These are phyloP conservation scores for Mycena rosella DNA, from an alignment of 768 basidiomycete genomes.

Conservation along the genomic window DNA sequence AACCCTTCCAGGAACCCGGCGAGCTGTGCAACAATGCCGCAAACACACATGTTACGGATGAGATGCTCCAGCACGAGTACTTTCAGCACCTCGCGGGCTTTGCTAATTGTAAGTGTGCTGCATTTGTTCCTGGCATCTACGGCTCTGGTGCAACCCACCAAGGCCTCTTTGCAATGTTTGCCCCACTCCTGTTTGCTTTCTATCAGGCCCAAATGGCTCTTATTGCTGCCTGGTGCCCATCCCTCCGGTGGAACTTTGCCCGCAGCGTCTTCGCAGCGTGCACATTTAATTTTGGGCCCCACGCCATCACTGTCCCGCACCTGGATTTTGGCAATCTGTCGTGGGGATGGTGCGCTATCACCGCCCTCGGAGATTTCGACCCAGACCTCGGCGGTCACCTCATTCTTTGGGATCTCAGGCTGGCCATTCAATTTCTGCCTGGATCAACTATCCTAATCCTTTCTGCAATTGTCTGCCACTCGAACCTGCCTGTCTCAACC, in stretches of 20 bases:
- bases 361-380: conserved; percentile 44
- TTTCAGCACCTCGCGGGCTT: too few relatives aligned
- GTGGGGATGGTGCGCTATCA: conserved; percentile 48
- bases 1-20: too few relatives aligned
- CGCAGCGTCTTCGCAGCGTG: conserved; percentile 39
- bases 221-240: neutral
- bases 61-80: too few relatives aligned
- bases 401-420: conserved; percentile 43
- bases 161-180: too few relatives aligned
- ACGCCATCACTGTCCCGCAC: conserved; percentile 35
- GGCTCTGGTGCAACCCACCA: too few relatives aligned
- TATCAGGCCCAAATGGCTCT: neutral
- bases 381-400: conserved; percentile 45
- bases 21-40: too few relatives aligned
- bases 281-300: conserved; percentile 46
- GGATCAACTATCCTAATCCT: conserved; percentile 44
- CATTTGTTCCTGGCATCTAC: too few relatives aligned
- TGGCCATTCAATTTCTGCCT: conserved; percentile 42
- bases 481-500: conserved; percentile 36
- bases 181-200: neutral
- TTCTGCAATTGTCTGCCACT: conserved; percentile 42
- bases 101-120: too few relatives aligned
- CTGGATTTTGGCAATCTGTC: conserved; percentile 46
- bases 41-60: too few relatives aligned
- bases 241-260: conserved; percentile 31